These are phyloP conservation scores for Globisporangium cystogenes DNA, from an alignment of 352 stramenopile genomes.

Conservation along the genomic window DNA sequence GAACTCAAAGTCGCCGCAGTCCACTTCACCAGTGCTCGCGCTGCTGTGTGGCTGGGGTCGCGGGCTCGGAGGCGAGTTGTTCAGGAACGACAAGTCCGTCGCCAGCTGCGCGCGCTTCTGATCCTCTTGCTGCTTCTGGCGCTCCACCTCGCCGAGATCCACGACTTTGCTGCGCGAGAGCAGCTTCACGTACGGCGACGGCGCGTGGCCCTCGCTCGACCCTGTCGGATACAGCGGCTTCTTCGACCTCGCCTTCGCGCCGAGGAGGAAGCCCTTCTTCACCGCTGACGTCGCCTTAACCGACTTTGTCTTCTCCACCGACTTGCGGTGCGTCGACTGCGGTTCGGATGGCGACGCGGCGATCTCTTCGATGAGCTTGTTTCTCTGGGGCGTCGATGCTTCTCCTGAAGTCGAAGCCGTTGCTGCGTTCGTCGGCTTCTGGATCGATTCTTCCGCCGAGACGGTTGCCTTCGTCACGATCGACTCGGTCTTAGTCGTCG, in stretches of 20 bases:
- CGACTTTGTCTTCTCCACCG: constrained; percentile 12
- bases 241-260: constrained; percentile 16
- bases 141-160: constrained; percentile 49
- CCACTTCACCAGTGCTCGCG: constrained; percentile 20
- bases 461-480: not conserved
- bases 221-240: constrained; percentile 61
- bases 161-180: constrained; percentile 78
- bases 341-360: not conserved
- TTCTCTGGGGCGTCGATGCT: not conserved
- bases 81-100: constrained; percentile 21
- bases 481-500: not conserved
- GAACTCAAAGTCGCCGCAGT: constrained; percentile 69
- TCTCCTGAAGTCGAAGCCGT: not conserved
- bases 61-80: constrained; percentile 3
- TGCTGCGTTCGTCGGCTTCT: constrained; percentile 2
- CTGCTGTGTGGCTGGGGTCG: not conserved
- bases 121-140: constrained; percentile 26
- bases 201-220: constrained; percentile 54
- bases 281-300: constrained; percentile 20
- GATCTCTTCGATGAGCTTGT: constrained; percentile 5
- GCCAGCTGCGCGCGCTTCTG: constrained; percentile 13
- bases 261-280: constrained; percentile 69
- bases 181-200: constrained; percentile 76
- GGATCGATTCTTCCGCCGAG: not conserved
- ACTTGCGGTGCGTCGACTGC: not conserved